Base-by-base conservation (phyloP, 768 basidiomycete species). In the Lactarius sp. region DNA sequence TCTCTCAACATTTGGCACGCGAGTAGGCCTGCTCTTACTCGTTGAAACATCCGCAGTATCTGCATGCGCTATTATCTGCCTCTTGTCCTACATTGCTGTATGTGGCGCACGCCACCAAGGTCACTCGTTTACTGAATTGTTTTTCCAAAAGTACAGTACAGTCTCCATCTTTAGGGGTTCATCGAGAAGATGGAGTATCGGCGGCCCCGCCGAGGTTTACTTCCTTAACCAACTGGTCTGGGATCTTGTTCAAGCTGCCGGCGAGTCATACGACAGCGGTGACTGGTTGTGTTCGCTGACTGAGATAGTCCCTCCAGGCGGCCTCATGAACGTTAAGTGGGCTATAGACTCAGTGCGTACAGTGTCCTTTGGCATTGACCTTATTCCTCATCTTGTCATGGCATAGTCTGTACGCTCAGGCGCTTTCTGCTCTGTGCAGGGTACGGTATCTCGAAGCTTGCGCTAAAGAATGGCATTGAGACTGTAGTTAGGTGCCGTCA, bases 171-270 rank as follows among this genome's bases (percentile, higher is more conserved):
- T 3, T 2, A 13, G 46, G 36, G 46, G 31, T 13, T 18, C 56
- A n/a, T 10, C 27, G 1, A 36, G 33, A 34, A 42, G 44, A 49
- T 57, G 46, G 42, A 47, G 33, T 31, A 49, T 49, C 4, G 18
- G 20, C 4, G 42, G 46, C 5, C 4, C 56, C 10, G 78, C 85
- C 84, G 82, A 86, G 42, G 33, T 31, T 59, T 71, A 69, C 55
- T 68, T 73, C 22, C 62, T 72, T 22, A 65, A 64, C 46, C 66
- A 72, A 20, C 60, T 73, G 3, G 62, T 64, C 10, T 72, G 64
- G 14, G 72, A 73, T 44, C 46, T 73, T 16, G 61, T 73, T 12
- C 71, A 71, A 47, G 69, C 71, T 13, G 34, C 59, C 22, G 72
- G 68, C 66, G 50, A 37, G 36, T 51, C 46, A 16, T 55, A 22